Percentiles rank a stretch among this genome's conserved stretches.
Conservation (phyloP, 2,329 filamentous ascomycete genomes). For the Trichoderma sp. region DNA sequence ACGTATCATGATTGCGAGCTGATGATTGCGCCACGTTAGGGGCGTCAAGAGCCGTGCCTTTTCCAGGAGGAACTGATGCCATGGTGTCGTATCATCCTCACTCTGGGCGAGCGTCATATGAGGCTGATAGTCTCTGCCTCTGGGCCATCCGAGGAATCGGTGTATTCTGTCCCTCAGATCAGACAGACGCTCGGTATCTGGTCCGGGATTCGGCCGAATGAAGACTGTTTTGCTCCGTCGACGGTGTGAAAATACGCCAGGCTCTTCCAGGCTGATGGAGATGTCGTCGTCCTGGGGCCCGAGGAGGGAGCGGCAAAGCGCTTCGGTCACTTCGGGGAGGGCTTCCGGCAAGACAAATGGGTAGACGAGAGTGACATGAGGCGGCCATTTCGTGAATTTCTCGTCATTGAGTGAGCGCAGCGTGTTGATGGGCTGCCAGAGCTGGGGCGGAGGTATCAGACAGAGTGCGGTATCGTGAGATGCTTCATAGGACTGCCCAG, state of each 20-base stretch:
- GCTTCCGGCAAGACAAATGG: constrained; percentile 59
- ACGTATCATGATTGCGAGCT: constrained; percentile 57
- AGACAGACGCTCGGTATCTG: constrained; percentile 33
- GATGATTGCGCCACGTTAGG: constrained; percentile 51
- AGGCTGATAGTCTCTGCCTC: constrained; percentile 38
- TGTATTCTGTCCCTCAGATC: constrained; percentile 43
- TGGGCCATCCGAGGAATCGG: constrained; percentile 40
- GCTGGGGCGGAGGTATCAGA: constrained; percentile 54
- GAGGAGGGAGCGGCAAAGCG: constrained; percentile 32
- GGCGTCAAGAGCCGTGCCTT: constrained; percentile 54
- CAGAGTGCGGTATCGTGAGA: constrained; percentile 62
- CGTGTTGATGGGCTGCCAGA: constrained; percentile 54
- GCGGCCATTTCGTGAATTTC: constrained; percentile 63
- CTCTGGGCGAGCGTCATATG: constrained; percentile 66
- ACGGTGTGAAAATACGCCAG: constrained; percentile 51
- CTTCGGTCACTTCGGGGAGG: constrained; percentile 48
- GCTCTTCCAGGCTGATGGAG: constrained; percentile 43
- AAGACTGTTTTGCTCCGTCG: constrained; percentile 55
- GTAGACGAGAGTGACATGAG: constrained; percentile 68
- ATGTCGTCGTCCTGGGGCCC: constrained; percentile 24
- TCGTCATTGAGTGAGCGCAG: constrained; percentile 66
- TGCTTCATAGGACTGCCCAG: not conserved
- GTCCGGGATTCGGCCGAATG: constrained; percentile 37
- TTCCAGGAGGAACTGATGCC: constrained; percentile 54
- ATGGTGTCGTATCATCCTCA: constrained; percentile 47